Evolutionary conservation across 2,329 filamentous ascomycete genomes (phyloP).

Genomic region (Cordyceps tenuipes): DNA sequence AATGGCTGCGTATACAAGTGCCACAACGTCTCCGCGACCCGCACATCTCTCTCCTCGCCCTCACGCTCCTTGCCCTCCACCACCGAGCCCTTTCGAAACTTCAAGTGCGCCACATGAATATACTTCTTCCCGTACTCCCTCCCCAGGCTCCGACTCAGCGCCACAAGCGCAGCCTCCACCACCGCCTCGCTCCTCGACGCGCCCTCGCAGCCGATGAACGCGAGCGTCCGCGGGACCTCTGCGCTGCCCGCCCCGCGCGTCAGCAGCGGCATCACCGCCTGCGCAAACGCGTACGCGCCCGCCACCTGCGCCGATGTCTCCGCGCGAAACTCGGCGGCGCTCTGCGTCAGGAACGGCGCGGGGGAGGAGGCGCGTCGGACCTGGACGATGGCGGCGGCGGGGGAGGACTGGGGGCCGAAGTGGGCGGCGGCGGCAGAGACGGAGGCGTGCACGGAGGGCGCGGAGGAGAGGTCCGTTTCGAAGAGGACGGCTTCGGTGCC

Average conservation of each 20-base stretch:
- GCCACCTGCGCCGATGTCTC: background rate
- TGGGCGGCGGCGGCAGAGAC: background rate
- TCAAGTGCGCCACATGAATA: constrained; percentile 4
- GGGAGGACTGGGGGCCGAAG: background rate
- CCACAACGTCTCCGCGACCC: constrained; percentile 8
- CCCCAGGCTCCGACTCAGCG: constrained; percentile 9
- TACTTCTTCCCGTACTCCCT: constrained; percentile 7
- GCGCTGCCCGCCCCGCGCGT: background rate
- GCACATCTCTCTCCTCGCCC: background rate
- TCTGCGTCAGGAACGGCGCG: constrained; percentile 3
- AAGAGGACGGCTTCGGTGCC: constrained; percentile 2
- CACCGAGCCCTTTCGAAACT: background rate
- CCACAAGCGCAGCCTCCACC: constrained; percentile 7
- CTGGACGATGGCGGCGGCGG: constrained; percentile 8
- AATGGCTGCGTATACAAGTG: constrained; percentile 9
- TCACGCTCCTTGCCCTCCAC: too few species aligned
- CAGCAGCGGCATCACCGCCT: constrained; percentile 5
- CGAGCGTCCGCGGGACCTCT: constrained; percentile 1
- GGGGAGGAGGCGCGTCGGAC: background rate
- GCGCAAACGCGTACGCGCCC: constrained; percentile 7
- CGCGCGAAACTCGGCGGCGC: background rate
- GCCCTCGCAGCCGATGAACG: background rate
- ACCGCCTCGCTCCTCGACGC: background rate
- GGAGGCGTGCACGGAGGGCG: background rate
- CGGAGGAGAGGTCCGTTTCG: background rate